A percentile compares a stretch with the other conserved stretches of the same genome.
phyloP scores from a whole-genome alignment of 495 filamentous ascomycete genomes.

The Aspergillus ostianus region DNA sequence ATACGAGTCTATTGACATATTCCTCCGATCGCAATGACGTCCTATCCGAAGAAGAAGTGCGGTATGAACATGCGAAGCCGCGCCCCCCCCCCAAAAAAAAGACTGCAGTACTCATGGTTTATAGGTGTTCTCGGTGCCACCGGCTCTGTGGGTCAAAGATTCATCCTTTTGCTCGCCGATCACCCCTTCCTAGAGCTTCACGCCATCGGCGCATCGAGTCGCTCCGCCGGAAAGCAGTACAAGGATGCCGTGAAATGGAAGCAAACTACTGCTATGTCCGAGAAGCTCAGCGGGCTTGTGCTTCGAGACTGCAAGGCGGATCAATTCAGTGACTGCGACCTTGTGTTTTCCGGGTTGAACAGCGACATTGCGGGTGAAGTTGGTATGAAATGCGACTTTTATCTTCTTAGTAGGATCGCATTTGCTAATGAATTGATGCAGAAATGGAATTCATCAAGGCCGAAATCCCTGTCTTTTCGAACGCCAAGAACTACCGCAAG shows the following conservation, averaged over 20 bases:
- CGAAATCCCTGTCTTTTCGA: conserved; percentile 80
- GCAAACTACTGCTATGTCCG: conserved; percentile 70
- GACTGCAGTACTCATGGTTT: conserved; percentile 17
- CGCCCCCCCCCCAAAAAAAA: background rate
- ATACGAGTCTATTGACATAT: background rate
- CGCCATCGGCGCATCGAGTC: conserved; percentile 74
- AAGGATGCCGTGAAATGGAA: conserved; percentile 83
- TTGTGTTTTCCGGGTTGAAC: conserved; percentile 88
- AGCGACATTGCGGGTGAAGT: conserved; percentile 79
- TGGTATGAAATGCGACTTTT: conserved; percentile 42
- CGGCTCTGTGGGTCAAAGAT: conserved; percentile 82
- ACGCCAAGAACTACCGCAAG: conserved; percentile 85
- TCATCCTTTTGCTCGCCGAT: conserved; percentile 75
- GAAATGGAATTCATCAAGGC: conserved; percentile 79
- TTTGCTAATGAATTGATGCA: conserved; percentile 24
- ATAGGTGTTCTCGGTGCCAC: conserved; percentile 48
- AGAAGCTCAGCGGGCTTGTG: conserved; percentile 63
- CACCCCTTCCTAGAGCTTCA: conserved; percentile 76
- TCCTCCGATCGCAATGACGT: conserved; percentile 30
- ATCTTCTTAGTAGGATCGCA: background rate
- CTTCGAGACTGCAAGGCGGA: conserved; percentile 72
- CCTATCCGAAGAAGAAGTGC: conserved; percentile 48
- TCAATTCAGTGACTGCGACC: conserved; percentile 77
- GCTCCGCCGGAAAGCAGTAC: conserved; percentile 80
- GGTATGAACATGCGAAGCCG: conserved; percentile 28